These are phyloP conservation scores for Fusarium verrucosum DNA, from an alignment of 2,329 filamentous ascomycete species.

Conservation along the genomic window DNA sequence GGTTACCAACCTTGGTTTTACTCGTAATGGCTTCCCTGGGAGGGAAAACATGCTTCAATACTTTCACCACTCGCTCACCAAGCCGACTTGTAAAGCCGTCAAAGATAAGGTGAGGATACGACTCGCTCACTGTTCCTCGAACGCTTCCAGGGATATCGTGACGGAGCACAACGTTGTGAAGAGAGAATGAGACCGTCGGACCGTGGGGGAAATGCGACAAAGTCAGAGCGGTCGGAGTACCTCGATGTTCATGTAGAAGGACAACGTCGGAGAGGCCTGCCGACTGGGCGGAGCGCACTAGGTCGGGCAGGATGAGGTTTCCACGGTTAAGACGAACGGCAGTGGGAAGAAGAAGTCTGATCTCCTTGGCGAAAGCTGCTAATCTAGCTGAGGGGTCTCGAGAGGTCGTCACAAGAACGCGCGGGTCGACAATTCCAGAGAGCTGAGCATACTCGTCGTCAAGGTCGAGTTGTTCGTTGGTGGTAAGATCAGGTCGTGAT, in stretches of 20 bases:
- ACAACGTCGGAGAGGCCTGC: conserved; percentile 86
- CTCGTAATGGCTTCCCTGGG: conserved; percentile 79
- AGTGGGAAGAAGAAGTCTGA: conserved; percentile 83
- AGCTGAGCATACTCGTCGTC: conserved; percentile 92
- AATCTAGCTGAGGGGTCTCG: conserved; percentile 86
- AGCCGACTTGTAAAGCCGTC: conserved; percentile 88
- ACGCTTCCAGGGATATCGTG: conserved; percentile 91
- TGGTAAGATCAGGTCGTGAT: conserved; percentile 72
- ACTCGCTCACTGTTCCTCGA: conserved; percentile 88
- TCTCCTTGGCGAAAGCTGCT: conserved; percentile 91
- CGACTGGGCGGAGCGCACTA: conserved; percentile 82
- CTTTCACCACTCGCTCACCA: conserved; percentile 84
- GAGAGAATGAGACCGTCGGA: conserved; percentile 79
- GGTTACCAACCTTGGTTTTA: conserved; percentile 80
- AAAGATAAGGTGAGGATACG: conserved; percentile 94
- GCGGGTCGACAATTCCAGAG: conserved; percentile 89
- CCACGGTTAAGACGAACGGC: conserved; percentile 90
- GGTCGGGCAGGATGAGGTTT: conserved; percentile 85
- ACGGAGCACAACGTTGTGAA: conserved; percentile 92
- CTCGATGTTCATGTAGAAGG: conserved; percentile 89
- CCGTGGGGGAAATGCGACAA: conserved; percentile 89
- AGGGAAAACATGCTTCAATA: conserved; percentile 93
- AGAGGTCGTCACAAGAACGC: conserved; percentile 90
- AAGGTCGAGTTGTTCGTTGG: conserved; percentile 75
- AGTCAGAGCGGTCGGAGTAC: conserved; percentile 89